These are phyloP conservation scores for Spergularia azorica DNA, from an alignment of 179 eudicot species.

Conservation along the genomic window DNA sequence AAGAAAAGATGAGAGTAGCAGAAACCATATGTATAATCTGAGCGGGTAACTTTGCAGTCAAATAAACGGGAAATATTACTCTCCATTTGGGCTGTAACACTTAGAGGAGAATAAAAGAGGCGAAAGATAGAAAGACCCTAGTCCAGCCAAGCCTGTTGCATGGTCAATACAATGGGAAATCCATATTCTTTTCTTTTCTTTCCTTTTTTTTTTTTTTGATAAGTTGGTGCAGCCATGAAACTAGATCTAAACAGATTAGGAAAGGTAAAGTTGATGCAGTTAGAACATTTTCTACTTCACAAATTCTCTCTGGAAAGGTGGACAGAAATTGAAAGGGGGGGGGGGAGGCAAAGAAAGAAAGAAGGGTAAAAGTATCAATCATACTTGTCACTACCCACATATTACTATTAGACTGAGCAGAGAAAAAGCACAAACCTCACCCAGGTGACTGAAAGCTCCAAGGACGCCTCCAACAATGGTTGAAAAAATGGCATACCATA, in stretches of 20 bases:
- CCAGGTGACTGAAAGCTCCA: conserved; percentile 99
- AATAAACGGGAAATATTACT: conserved; percentile 14
- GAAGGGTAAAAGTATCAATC: background rate
- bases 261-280: background rate
- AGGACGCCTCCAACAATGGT: conserved; percentile 91
- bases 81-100: background rate
- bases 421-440: conserved; percentile 76
- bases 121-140: background rate
- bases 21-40: background rate
- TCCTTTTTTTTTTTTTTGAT: too few relatives aligned
- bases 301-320: background rate
- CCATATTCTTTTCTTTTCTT: background rate
- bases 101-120: background rate
- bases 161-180: background rate
- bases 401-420: background rate
- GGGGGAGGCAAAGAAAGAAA: too few relatives aligned
- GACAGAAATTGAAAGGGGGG: background rate
- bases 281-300: conserved; percentile 9
- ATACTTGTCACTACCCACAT: background rate
- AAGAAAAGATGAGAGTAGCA: conserved; percentile 8
- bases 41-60: background rate
- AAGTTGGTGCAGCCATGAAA: too few relatives aligned
- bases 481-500: conserved; percentile 97
- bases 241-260: background rate
- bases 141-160: conserved; percentile 2